A percentile compares a stretch with the other conserved stretches of the same genome.
These are phyloP conservation scores for Solanum commersonii DNA, from an alignment of 257 asterid genomes.

Conservation along the genomic window DNA sequence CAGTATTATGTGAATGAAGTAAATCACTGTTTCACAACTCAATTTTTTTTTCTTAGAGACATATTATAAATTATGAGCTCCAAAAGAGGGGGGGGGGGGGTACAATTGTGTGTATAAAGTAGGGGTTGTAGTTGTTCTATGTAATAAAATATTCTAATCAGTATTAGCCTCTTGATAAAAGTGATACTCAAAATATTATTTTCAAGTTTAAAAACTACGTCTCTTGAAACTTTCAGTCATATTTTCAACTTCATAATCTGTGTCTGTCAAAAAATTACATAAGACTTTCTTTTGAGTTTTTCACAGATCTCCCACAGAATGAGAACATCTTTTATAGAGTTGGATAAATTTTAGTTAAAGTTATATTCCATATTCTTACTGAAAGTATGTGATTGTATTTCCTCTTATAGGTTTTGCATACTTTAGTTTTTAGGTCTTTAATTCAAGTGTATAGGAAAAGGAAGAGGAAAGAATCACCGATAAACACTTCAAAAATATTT, in stretches of 20 bases:
- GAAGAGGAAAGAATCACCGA: not conserved
- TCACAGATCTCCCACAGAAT: not conserved
- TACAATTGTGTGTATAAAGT: no score
- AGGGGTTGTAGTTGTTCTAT: no score
- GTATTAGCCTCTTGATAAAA: no score
- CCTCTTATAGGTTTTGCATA: not conserved
- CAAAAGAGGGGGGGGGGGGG: no score
- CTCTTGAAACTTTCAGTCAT: not conserved
- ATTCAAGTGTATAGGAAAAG: not conserved
- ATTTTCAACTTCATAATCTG: not conserved
- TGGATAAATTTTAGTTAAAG: not conserved
- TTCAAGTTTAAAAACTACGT: not conserved
- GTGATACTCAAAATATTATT: no score
- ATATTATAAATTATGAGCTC: no score
- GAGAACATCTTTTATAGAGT: not conserved
- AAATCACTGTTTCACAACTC: no score
- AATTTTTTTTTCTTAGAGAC: no score
- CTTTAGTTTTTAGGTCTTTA: not conserved
- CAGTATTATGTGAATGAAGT: no score
- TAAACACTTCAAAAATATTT: no score
- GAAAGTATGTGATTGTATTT: not conserved
- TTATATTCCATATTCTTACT: not conserved
- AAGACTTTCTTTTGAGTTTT: not conserved
- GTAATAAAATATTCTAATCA: no score
- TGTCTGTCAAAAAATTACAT: not conserved